Percentiles rank a stretch among this genome's conserved stretches.
Conservation (phyloP, 179 eudicot genomes). For the Vitellaria paradoxa region DNA sequence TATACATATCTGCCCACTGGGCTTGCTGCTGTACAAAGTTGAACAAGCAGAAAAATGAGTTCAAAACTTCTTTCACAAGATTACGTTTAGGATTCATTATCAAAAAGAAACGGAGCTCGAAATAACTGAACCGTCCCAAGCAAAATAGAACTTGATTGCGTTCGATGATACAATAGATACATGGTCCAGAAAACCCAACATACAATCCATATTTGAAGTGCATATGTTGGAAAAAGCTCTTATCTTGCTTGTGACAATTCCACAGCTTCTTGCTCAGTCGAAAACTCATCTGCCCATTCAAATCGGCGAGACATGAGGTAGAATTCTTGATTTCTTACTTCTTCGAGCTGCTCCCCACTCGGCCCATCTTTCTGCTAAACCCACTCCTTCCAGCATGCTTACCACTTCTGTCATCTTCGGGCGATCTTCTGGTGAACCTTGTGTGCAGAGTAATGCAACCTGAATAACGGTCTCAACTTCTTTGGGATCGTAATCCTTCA, state of each 20-base stretch:
- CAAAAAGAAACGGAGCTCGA: too few species aligned
- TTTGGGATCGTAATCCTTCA: slow-evolving; percentile 47
- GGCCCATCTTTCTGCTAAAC: slow-evolving; percentile 76
- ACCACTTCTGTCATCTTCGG: slow-evolving; percentile 87
- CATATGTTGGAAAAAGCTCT: slow-evolving; percentile 4
- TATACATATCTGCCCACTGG: too few species aligned
- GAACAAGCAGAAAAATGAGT: too few species aligned
- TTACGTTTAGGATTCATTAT: too few species aligned
- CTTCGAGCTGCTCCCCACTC: slow-evolving; percentile 86
- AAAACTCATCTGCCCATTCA: slow-evolving; percentile 78
- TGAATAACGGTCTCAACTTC: slow-evolving; percentile 78
- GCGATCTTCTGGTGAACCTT: slow-evolving; percentile 71
- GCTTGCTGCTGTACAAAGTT: too few species aligned
- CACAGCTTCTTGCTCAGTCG: slow-evolving; percentile 77
- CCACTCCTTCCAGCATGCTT: slow-evolving; percentile 72
- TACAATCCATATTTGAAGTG: neutral
- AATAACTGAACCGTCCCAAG: too few species aligned
- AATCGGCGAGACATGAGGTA: slow-evolving; percentile 54
- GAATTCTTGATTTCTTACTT: slow-evolving; percentile 55
- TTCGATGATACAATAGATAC: too few species aligned
- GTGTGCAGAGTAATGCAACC: slow-evolving; percentile 89
- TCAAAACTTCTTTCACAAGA: too few species aligned
- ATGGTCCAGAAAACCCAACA: neutral
- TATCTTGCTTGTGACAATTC: slow-evolving; percentile 91
- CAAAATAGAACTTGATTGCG: too few species aligned